phyloP scores from a whole-genome alignment of 106 monocot genomes.

The Hemerocallis citrina region DNA sequence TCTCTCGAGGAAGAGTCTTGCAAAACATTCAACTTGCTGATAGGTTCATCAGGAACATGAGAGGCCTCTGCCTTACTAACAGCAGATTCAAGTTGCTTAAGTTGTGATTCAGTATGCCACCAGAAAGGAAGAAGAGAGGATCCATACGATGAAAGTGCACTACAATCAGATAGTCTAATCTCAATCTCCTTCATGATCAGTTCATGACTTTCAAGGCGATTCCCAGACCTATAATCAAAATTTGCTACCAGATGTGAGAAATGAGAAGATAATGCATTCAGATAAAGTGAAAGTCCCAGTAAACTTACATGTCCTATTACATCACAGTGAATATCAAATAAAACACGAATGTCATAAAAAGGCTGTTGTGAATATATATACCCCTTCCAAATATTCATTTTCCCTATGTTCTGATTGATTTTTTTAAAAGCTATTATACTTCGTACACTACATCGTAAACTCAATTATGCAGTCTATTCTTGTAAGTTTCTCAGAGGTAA shows the following conservation, averaged over 20 bases:
- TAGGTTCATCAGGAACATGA: conserved; percentile 4
- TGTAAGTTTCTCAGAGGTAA: no score
- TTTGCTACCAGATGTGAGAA: conserved; percentile 1
- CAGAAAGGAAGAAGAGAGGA: conserved; percentile 87
- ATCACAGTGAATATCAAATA: conserved; percentile 1
- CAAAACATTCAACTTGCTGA: conserved; percentile 1
- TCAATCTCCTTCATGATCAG: conserved; percentile 62
- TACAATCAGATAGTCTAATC: conserved; percentile 81
- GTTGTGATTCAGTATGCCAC: conserved; percentile 64
- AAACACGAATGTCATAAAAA: not conserved
- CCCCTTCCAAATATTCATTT: no score
- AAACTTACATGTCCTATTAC: conserved; percentile 1
- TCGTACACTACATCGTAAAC: no score
- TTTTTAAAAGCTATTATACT: no score
- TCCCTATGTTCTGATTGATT: no score
- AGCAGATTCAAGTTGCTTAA: conserved; percentile 55
- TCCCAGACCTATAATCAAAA: conserved; percentile 25
- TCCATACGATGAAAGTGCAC: conserved; percentile 72
- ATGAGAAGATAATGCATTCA: not conserved
- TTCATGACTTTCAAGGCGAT: conserved; percentile 18
- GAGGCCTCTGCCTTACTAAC: conserved; percentile 37
- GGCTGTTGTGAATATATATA: no score
- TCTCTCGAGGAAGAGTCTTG: conserved; percentile 1
- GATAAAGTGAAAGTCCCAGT: no score
- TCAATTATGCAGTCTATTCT: no score